These are phyloP conservation scores for Hypholoma fasciculare DNA, from an alignment of 768 basidiomycete species.

Conservation along the genomic window DNA sequence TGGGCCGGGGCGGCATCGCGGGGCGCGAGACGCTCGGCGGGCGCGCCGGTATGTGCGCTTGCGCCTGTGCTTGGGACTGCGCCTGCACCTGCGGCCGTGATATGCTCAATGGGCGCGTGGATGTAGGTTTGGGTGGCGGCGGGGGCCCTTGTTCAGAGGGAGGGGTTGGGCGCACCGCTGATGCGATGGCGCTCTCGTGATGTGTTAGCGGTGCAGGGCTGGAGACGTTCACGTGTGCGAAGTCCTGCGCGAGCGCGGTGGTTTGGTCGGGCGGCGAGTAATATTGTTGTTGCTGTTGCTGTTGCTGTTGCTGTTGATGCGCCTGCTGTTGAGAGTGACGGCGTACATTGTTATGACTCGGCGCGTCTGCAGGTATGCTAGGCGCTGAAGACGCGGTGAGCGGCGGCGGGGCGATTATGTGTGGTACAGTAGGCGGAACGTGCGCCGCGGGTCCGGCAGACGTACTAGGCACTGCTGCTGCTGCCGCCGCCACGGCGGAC, in stretches of 20 bases:
- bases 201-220: neutral
- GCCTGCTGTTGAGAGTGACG: neutral
- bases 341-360: neutral
- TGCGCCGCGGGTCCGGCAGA: neutral
- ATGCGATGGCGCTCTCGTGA: neutral
- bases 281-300: neutral
- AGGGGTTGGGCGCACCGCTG: neutral
- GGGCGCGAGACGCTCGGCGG: slow-evolving; percentile 1
- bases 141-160: neutral
- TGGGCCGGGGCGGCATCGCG: neutral
- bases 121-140: neutral
- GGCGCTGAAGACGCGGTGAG: neutral
- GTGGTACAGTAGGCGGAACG: neutral
- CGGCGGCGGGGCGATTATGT: no score
- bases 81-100: neutral
- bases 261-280: neutral
- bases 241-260: neutral
- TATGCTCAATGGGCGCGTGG: neutral
- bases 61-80: neutral
- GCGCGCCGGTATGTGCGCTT: neutral
- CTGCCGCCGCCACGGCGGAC: neutral
- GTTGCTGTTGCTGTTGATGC: slow-evolving; percentile 6
- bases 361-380: neutral
- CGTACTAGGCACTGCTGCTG: neutral
- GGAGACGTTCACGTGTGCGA: neutral